Percentiles rank a stretch among this genome's conserved stretches.
phyloP scores from a whole-genome alignment of 2,329 filamentous ascomycete genomes.

The Clonostachys byssicola region DNA sequence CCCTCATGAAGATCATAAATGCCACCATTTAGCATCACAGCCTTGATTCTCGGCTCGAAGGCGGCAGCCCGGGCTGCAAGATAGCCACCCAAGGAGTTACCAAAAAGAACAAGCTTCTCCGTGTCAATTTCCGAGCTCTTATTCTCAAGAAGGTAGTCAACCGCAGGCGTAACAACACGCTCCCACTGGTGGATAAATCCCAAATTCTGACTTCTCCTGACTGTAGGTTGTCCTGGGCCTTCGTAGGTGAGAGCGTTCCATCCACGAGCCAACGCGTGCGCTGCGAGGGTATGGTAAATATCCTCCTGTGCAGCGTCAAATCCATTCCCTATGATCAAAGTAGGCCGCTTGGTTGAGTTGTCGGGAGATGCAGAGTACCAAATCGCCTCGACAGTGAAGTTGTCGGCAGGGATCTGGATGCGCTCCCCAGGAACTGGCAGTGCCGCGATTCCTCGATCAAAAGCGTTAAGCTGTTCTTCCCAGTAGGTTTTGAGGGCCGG shows the following conservation, averaged over 20 bases:
- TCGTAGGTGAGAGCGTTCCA: constrained; percentile 40
- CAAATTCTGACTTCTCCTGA: constrained; percentile 30
- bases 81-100: constrained; percentile 34
- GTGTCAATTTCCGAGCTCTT: constrained; percentile 18
- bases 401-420: constrained; percentile 17
- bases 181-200: constrained; percentile 41
- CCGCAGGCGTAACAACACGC: constrained; percentile 27
- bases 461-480: constrained; percentile 25
- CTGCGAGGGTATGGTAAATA: constrained; percentile 21
- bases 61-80: constrained; percentile 33
- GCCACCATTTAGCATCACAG: constrained; percentile 28
- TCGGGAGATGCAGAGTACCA: constrained; percentile 11
- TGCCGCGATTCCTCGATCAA: constrained; percentile 27
- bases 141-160: constrained; percentile 25
- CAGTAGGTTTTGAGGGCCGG: constrained; percentile 31
- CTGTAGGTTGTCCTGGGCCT: constrained; percentile 36
- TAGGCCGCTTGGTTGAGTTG: constrained; percentile 13
- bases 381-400: constrained; percentile 19
- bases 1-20: constrained; percentile 18
- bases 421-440: constrained; percentile 28
- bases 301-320: constrained; percentile 34
- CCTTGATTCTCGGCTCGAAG: constrained; percentile 34
- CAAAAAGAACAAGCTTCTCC: constrained; percentile 26
- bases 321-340: constrained; percentile 27
- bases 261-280: constrained; percentile 24